phyloP scores from a whole-genome alignment of 345 rosid species.

The Sonneratia alba region DNA sequence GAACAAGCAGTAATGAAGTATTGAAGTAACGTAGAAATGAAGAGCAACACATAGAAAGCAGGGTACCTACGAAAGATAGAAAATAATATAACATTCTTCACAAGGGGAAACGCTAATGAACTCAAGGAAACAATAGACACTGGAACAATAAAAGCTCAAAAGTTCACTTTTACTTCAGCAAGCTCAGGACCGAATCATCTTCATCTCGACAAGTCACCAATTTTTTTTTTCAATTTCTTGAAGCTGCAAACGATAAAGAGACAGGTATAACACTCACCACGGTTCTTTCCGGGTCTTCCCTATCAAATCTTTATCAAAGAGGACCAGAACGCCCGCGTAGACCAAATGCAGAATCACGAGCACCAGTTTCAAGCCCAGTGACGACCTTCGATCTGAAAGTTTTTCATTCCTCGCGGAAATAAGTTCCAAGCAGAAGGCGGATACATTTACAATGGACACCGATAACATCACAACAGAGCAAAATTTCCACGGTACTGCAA shows the following conservation, averaged over 20 bases:
- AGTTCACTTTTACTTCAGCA: not conserved
- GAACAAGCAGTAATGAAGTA: constrained; percentile 76
- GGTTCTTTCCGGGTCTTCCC: constrained; percentile 50
- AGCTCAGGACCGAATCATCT: not conserved
- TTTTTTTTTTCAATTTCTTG: not conserved
- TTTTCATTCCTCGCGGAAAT: not conserved
- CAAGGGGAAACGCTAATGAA: not conserved
- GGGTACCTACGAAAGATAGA: constrained; percentile 51
- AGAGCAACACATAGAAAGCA: constrained; percentile 45
- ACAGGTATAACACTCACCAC: constrained; percentile 34
- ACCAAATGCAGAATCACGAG: constrained; percentile 61
- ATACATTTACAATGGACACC: not conserved
- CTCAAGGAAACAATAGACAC: not conserved
- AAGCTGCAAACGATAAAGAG: not conserved
- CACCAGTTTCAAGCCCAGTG: constrained; percentile 59
- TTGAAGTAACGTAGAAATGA: constrained; percentile 60
- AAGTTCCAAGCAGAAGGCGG: not conserved
- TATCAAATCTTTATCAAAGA: constrained; percentile 53
- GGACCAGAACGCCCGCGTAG: constrained; percentile 50
- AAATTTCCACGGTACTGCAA: not conserved
- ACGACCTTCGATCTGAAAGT: constrained; percentile 61
- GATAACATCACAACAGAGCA: not conserved
- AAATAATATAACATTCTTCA: not conserved
- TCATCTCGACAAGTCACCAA: not conserved
- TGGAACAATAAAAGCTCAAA: not conserved